Conservation (phyloP, 306 rosid species). For the Comarum palustre region DNA sequence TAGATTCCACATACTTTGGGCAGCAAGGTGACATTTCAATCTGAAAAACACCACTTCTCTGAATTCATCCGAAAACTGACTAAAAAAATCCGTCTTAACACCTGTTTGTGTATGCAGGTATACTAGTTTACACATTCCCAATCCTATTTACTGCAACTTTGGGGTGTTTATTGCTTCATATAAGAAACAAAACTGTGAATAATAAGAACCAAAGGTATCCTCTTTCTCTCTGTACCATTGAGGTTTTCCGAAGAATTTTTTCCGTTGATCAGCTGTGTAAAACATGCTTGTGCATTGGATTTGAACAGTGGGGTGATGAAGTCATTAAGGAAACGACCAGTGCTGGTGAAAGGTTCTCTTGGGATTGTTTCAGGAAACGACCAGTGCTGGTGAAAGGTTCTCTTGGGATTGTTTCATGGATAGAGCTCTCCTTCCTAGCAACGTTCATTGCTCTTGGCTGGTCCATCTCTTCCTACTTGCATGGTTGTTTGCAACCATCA, state of each 20-base stretch:
- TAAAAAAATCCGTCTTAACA: neutral
- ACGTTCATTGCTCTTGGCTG: slow-evolving; percentile 50
- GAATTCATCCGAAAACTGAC: neutral
- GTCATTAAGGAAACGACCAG: slow-evolving; percentile 43
- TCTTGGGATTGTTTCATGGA: slow-evolving; percentile 50
- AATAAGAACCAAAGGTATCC: slow-evolving; percentile 28
- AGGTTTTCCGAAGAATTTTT: neutral
- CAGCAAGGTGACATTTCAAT: slow-evolving; percentile 35
- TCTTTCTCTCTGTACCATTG: neutral
- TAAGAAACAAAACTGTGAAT: slow-evolving; percentile 22
- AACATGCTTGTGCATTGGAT: neutral
- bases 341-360: slow-evolving; percentile 44
- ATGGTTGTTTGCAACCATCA: slow-evolving; percentile 30
- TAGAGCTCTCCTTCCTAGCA: slow-evolving; percentile 36
- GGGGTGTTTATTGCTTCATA: slow-evolving; percentile 44
- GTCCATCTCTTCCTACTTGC: slow-evolving; percentile 47
- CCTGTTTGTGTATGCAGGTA: slow-evolving; percentile 25
- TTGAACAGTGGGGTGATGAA: slow-evolving; percentile 22
- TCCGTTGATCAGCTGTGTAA: neutral
- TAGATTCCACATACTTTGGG: slow-evolving; percentile 45
- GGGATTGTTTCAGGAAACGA: slow-evolving; percentile 53
- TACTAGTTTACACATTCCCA: slow-evolving; percentile 47
- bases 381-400: slow-evolving; percentile 43
- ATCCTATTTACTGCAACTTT: slow-evolving; percentile 39
- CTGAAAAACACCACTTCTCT: neutral